Conservation (phyloP, 768 basidiomycete species). For the Tremella yokohamensis region DNA sequence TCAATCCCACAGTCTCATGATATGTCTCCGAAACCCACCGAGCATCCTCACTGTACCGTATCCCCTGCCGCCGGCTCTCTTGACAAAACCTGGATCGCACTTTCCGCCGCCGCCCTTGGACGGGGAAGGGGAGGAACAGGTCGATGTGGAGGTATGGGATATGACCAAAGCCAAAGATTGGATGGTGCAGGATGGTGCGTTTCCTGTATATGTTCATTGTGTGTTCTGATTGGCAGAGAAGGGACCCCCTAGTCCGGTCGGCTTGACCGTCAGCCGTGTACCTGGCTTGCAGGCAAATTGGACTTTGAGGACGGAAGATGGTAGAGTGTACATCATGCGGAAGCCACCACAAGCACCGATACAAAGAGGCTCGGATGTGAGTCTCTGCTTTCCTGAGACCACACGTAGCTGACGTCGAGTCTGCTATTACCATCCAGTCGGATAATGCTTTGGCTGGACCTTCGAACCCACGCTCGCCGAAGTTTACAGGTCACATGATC, state of each 20-base stretch:
- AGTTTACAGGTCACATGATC: constrained; percentile 1
- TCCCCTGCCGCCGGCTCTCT: constrained; percentile 33
- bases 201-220: too few relatives aligned
- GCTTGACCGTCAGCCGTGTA: constrained; percentile 17
- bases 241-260: constrained; percentile 11
- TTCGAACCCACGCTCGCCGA: background rate
- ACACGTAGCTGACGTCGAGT: background rate
- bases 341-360: constrained; percentile 13
- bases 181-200: constrained; percentile 14
- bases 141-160: constrained; percentile 43
- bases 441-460: background rate
- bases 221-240: background rate
- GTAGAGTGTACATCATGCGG: constrained; percentile 35
- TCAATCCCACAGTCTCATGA: constrained; percentile 30
- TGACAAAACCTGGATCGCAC: constrained; percentile 22
- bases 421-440: background rate
- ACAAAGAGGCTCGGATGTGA: constrained; percentile 7
- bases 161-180: constrained; percentile 25
- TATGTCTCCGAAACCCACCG: constrained; percentile 32
- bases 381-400: background rate
- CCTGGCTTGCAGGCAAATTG: constrained; percentile 32
- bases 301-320: constrained; percentile 29
- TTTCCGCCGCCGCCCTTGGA: constrained; percentile 44
- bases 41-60: constrained; percentile 35
- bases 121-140: constrained; percentile 30